A percentile compares a stretch with the other conserved stretches of the same genome.
phyloP scores from a whole-genome alignment of 164 flowering plant species.

The Kingdonia uniflora region DNA sequence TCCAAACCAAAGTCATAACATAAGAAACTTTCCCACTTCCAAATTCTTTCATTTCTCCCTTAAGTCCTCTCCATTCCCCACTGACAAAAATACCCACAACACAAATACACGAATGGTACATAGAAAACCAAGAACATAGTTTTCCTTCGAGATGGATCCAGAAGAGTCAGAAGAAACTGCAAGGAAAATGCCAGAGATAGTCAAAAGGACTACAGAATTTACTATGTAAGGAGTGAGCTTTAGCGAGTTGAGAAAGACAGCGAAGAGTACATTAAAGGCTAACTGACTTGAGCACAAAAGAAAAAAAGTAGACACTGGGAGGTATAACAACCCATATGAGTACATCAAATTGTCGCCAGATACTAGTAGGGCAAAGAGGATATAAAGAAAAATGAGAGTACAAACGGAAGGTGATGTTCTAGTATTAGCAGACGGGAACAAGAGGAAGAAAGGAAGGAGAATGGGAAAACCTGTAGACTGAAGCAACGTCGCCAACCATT shows the following conservation, averaged over 20 bases:
- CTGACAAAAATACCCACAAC: conserved; percentile 22
- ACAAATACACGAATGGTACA: conserved; percentile 14
- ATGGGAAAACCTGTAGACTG: conserved; percentile 2
- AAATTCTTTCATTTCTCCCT: conserved; percentile 16
- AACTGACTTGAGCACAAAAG: conserved; percentile 18
- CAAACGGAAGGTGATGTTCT: background rate
- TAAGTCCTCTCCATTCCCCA: conserved; percentile 22
- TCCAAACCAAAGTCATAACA: conserved; percentile 23
- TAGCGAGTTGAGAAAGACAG: conserved; percentile 13
- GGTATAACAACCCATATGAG: conserved; percentile 13
- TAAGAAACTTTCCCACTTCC: conserved; percentile 16
- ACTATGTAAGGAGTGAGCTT: conserved; percentile 11
- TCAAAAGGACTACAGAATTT: conserved; percentile 13
- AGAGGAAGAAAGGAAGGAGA: background rate
- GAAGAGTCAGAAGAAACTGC: conserved; percentile 15
- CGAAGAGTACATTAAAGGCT: conserved; percentile 17
- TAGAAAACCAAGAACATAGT: conserved; percentile 18
- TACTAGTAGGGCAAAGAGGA: conserved; percentile 1
- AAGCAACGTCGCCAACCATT: conserved; percentile 25
- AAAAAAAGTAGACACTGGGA: conserved; percentile 18
- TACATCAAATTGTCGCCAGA: conserved; percentile 15
- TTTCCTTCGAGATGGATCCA: conserved; percentile 7
- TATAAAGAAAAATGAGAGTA: background rate
- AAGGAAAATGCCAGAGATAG: conserved; percentile 15
- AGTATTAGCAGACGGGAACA: background rate